phyloP scores from a whole-genome alignment of 345 rosid species.

The Acer yangbiense region DNA sequence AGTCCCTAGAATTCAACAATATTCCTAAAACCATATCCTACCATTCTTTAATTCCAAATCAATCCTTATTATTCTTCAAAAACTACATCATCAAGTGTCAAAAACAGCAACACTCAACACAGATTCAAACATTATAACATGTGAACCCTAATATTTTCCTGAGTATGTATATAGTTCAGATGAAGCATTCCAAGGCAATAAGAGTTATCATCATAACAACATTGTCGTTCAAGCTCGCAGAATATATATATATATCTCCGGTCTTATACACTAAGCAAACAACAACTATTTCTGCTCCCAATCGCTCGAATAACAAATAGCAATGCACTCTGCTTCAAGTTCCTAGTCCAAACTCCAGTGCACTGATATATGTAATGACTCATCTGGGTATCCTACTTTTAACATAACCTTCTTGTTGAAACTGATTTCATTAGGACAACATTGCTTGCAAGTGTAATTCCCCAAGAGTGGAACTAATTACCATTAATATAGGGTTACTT shows the following conservation, averaged over 20 bases:
- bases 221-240: neutral
- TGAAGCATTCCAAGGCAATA: neutral
- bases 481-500: neutral
- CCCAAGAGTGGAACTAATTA: neutral
- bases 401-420: neutral
- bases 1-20: too few species aligned
- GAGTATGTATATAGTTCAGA: neutral
- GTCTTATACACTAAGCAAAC: neutral
- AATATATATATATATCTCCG: too few species aligned
- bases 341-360: neutral
- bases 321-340: neutral
- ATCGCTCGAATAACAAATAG: neutral
- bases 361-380: neutral
- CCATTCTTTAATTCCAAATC: neutral
- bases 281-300: neutral
- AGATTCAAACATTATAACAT: neutral
- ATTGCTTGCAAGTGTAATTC: neutral
- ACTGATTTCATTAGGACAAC: neutral
- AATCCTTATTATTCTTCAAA: neutral
- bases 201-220: neutral
- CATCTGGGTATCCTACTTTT: neutral
- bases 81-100: neutral
- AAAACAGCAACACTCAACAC: neutral
- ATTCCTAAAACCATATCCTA: too few species aligned
- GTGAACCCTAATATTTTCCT: neutral